Conservation (phyloP, 495 filamentous ascomycete genomes). For the Penicillium taxi region DNA sequence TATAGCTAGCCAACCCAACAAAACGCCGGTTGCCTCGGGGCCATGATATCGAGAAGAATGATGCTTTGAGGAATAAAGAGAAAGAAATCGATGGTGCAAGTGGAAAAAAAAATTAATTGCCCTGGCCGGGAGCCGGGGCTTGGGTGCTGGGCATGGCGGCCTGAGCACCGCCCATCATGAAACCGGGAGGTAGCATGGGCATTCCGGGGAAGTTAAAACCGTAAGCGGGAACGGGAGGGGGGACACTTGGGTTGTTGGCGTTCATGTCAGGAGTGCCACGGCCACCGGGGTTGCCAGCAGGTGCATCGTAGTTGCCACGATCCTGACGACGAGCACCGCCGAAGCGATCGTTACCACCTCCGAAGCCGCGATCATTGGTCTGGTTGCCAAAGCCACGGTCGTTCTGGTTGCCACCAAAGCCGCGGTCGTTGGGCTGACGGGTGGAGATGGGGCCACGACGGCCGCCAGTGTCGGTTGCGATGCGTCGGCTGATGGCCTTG, state of each 20-base stretch:
- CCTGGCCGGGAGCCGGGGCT: slow-evolving; percentile 43
- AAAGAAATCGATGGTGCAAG: slow-evolving; percentile 2
- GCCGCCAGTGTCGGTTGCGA: slow-evolving; percentile 69
- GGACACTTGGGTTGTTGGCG: slow-evolving; percentile 48
- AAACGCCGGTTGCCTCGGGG: slow-evolving; percentile 6
- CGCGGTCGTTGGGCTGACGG: slow-evolving; percentile 42
- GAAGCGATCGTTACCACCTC: slow-evolving; percentile 21
- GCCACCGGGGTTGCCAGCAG: slow-evolving; percentile 17
- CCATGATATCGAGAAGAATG: slow-evolving; percentile 1
- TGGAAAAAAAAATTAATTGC: slow-evolving; percentile 16
- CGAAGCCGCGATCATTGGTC: slow-evolving; percentile 37
- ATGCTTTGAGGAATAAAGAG: slow-evolving; percentile 2
- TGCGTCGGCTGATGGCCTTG: slow-evolving; percentile 82
- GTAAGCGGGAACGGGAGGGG: slow-evolving; percentile 56
- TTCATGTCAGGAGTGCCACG: slow-evolving; percentile 28
- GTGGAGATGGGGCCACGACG: slow-evolving; percentile 65
- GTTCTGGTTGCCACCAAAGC: slow-evolving; percentile 35
- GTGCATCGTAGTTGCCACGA: slow-evolving; percentile 33
- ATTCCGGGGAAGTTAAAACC: slow-evolving; percentile 63
- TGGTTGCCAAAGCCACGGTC: slow-evolving; percentile 40
- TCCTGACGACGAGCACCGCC: slow-evolving; percentile 33
- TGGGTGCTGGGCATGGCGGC: slow-evolving; percentile 25
- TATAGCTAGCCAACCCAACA: slow-evolving; percentile 1
- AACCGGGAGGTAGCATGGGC: slow-evolving; percentile 61
- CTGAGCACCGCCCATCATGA: slow-evolving; percentile 45